Conservation (phyloP, 83 land plant species). For the Larix sibirica region DNA sequence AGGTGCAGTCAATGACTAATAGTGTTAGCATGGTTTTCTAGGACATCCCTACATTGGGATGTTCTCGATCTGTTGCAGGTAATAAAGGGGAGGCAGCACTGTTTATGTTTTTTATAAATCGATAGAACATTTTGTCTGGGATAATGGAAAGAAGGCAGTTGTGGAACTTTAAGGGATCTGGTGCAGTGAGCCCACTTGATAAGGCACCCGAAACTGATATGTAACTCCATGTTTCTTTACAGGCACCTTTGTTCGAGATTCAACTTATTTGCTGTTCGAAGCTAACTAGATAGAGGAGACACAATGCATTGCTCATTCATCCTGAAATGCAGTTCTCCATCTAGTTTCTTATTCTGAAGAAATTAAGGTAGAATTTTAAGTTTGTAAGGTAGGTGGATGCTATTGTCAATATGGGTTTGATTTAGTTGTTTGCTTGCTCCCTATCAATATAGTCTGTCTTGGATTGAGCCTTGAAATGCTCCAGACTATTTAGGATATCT, state of each 20-base stretch:
- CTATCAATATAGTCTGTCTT: neutral
- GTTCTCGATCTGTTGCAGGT: conserved; percentile 2
- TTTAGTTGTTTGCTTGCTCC: neutral
- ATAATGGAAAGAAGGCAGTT: conserved; percentile 3
- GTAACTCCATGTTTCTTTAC: neutral
- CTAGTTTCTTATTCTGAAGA: neutral
- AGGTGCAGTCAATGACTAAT: conserved; percentile 1
- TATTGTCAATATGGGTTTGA: neutral
- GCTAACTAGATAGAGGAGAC: neutral
- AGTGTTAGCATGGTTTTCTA: neutral
- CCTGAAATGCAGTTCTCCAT: neutral
- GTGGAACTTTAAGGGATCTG: neutral
- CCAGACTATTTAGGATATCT: too few species aligned
- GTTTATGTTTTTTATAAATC: neutral
- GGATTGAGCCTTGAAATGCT: too few species aligned
- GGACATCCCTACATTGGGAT: conserved; percentile 7
- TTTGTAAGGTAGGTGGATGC: neutral
- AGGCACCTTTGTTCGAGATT: conserved; percentile 3
- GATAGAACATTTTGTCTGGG: conserved; percentile 8
- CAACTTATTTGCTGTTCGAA: neutral
- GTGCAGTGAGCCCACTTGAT: neutral
- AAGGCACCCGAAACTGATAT: neutral
- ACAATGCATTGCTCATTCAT: neutral
- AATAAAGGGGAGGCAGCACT: neutral
- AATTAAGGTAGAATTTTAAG: neutral